phyloP scores from a whole-genome alignment of 2,329 filamentous ascomycete species.

The Exophiala alcalophila region DNA sequence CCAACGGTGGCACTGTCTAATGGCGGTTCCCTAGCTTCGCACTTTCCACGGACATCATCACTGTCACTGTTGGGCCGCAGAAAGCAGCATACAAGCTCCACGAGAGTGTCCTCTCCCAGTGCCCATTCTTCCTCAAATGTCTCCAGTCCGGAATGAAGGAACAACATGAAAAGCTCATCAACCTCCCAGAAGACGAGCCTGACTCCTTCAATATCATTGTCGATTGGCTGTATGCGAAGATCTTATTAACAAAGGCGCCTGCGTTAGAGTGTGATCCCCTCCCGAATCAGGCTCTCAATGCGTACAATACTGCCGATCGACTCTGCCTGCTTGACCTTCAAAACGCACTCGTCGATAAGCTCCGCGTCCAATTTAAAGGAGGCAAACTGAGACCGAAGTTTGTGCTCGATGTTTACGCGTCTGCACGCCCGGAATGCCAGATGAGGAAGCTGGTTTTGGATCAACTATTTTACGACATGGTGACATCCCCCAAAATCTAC shows the following conservation, averaged over 20 bases:
- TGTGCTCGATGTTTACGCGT: background rate
- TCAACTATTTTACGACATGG: background rate
- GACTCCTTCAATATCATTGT: constrained; percentile 8
- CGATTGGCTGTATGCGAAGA: constrained; percentile 15
- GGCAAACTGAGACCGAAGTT: background rate
- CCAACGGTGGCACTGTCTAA: too few relatives aligned
- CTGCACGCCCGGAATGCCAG: background rate
- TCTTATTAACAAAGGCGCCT: background rate
- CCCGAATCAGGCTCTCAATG: background rate
- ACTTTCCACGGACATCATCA: constrained; percentile 6
- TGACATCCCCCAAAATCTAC: background rate
- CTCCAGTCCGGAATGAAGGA: constrained; percentile 13
- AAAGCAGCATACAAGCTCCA: constrained; percentile 9
- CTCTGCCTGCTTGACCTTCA: constrained; percentile 11
- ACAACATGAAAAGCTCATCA: constrained; percentile 5
- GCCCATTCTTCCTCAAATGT: constrained; percentile 17
- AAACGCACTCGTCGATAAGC: constrained; percentile 5
- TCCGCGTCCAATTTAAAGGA: background rate
- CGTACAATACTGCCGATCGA: constrained; percentile 12
- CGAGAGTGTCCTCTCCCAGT: constrained; percentile 10
- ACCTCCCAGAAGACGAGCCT: constrained; percentile 13
- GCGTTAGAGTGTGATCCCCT: background rate
- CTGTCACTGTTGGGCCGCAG: constrained; percentile 14
- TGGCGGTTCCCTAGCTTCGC: background rate
- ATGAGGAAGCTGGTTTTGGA: constrained; percentile 1